Conservation (phyloP, 345 rosid species). For the Arabidopsis thaliana region DNA sequence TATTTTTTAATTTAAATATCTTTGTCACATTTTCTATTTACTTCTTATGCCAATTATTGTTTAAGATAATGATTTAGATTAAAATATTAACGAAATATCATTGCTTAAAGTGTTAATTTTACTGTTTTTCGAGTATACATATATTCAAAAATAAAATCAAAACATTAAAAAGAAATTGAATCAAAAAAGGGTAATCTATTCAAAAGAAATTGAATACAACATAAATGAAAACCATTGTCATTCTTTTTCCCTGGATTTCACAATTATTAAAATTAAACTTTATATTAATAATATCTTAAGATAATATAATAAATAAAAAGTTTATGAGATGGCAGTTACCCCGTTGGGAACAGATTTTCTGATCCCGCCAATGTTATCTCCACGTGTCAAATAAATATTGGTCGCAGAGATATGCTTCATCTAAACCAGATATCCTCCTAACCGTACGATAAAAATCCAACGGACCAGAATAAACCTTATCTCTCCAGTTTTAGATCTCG, state of each 20-base stretch:
- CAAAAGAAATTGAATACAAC: background rate
- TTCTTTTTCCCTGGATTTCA: background rate
- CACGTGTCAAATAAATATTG: conserved; percentile 36
- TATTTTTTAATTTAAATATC: background rate
- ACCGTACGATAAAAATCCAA: conserved; percentile 36
- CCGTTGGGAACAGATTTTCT: conserved; percentile 27
- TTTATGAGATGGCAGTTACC: conserved; percentile 11
- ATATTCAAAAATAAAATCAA: no score
- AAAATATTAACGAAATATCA: no score
- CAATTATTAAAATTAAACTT: no score
- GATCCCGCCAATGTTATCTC: conserved; percentile 53
- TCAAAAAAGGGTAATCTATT: no score
- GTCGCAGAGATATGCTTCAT: conserved; percentile 41
- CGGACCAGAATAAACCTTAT: conserved; percentile 35
- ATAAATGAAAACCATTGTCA: background rate
- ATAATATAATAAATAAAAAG: background rate
- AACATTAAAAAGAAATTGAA: background rate
- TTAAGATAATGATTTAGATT: background rate
- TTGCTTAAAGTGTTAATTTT: no score
- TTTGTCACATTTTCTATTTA: background rate
- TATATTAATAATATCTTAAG: background rate
- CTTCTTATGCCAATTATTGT: background rate
- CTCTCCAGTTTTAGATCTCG: conserved; percentile 29
- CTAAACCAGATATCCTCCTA: background rate
- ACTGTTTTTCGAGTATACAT: no score